phyloP scores from a whole-genome alignment of 345 rosid species.

The Trapa incisa region DNA sequence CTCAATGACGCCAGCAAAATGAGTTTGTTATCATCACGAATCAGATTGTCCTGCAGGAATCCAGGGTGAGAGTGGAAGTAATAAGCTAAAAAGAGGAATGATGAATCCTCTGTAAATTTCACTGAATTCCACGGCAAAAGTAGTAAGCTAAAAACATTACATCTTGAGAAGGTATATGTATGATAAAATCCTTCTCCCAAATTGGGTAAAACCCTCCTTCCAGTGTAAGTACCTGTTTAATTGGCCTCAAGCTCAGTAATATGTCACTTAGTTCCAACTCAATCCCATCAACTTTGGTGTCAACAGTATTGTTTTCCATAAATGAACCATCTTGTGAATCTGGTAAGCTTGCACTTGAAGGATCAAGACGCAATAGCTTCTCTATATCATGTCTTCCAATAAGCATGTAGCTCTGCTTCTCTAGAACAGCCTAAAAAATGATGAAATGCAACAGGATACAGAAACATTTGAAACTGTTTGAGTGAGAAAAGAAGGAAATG shows the following conservation, averaged over 20 bases:
- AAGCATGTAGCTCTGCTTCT: slow-evolving; percentile 95
- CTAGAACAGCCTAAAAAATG: slow-evolving; percentile 82
- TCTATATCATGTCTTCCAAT: slow-evolving; percentile 97
- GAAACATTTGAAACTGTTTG: not conserved
- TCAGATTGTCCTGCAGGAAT: slow-evolving; percentile 66
- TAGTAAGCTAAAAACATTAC: not conserved
- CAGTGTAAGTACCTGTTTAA: slow-evolving; percentile 53
- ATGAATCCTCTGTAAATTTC: not conserved
- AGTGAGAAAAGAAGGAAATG: not conserved
- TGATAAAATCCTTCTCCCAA: not conserved
- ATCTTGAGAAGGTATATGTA: not conserved
- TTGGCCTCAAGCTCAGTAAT: slow-evolving; percentile 61
- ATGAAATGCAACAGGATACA: slow-evolving; percentile 13
- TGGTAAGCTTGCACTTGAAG: slow-evolving; percentile 68
- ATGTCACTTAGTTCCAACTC: slow-evolving; percentile 62
- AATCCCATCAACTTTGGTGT: slow-evolving; percentile 38
- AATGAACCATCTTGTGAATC: slow-evolving; percentile 35
- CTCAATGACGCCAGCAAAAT: slow-evolving; percentile 89
- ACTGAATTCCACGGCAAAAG: not conserved
- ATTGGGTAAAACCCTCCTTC: too few relatives aligned
- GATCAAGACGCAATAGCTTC: slow-evolving; percentile 81
- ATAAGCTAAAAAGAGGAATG: not conserved
- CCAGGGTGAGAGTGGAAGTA: not conserved
- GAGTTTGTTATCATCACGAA: slow-evolving; percentile 86
- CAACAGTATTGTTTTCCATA: slow-evolving; percentile 17